Evolutionary conservation across 192 early-diverging fungal species (phyloP).

Genomic region (Coemansia sp.): DNA sequence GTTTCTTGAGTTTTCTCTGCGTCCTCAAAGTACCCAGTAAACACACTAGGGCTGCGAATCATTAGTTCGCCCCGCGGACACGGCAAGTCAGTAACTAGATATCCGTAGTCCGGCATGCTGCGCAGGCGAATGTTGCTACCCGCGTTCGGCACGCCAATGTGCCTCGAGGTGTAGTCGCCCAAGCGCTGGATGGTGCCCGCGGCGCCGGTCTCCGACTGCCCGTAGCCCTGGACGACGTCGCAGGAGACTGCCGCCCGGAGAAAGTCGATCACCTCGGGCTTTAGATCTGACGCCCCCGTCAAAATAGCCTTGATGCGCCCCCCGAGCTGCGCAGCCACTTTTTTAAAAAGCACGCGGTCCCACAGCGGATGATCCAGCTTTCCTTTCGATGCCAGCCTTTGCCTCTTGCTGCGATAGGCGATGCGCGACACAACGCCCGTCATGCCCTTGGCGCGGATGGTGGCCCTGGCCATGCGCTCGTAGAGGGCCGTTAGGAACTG

Average conservation of each 20-base stretch:
- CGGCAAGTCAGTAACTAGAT: conserved; percentile 71
- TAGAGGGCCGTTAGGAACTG: conserved; percentile 80
- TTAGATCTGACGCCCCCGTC: conserved; percentile 63
- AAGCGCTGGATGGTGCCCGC: conserved; percentile 48
- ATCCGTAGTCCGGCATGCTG: conserved; percentile 78
- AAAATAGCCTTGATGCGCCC: conserved; percentile 71
- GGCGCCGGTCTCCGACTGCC: conserved; percentile 70
- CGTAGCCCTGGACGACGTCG: conserved; percentile 78
- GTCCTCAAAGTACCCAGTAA: conserved; percentile 77
- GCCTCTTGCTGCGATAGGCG: conserved; percentile 56
- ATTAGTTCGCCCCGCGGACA: conserved; percentile 83
- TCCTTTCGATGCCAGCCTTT: conserved; percentile 55
- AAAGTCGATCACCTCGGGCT: conserved; percentile 80
- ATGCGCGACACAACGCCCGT: conserved; percentile 42
- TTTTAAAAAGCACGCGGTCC: conserved; percentile 83
- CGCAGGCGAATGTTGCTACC: conserved; percentile 78
- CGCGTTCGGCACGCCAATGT: conserved; percentile 66
- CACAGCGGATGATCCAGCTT: conserved; percentile 68
- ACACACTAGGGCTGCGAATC: conserved; percentile 69
- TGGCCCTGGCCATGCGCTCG: conserved; percentile 59
- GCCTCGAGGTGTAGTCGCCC: conserved; percentile 59
- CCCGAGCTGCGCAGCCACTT: conserved; percentile 71
- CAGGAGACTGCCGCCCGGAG: conserved; percentile 59
- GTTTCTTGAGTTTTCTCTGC: conserved; percentile 68
- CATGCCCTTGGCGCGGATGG: conserved; percentile 52